Conservation (phyloP, 768 basidiomycete genomes). For the Lactarius sp. region DNA sequence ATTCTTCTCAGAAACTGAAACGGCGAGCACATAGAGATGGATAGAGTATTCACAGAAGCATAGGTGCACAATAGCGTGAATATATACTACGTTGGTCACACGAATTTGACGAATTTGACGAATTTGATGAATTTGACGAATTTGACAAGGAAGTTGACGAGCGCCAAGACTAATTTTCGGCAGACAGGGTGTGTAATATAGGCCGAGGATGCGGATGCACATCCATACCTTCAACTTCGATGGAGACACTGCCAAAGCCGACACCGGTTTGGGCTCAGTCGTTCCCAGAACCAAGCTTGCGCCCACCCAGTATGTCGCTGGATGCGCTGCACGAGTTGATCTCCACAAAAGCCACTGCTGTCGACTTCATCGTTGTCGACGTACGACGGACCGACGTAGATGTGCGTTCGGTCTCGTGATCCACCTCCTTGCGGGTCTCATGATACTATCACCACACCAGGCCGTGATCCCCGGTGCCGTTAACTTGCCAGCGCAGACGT, state of each 20-base stretch:
- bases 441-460: conserved; percentile 8
- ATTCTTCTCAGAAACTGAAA: background rate
- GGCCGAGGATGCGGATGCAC: too few relatives aligned
- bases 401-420: conserved; percentile 26
- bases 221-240: background rate
- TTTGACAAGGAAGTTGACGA: background rate
- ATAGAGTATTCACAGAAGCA: background rate
- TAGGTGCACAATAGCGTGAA: background rate
- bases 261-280: conserved; percentile 25
- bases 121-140: background rate
- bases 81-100: background rate
- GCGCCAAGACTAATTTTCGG: too few relatives aligned
- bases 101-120: conserved; percentile 9
- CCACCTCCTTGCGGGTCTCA: background rate
- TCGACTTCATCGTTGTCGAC: conserved; percentile 36
- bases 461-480: conserved; percentile 35
- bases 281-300: conserved; percentile 25
- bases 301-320: conserved; percentile 24
- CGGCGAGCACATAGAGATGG: background rate
- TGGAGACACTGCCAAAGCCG: conserved; percentile 4
- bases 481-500: conserved; percentile 44
- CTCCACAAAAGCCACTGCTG: conserved; percentile 22
- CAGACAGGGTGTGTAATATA: background rate
- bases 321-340: conserved; percentile 29
- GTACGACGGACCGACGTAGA: conserved; percentile 38